A percentile compares a stretch with the other conserved stretches of the same genome.
These are phyloP conservation scores for Galium porrigens DNA, from an alignment of 305 asterid genomes.

Conservation along the genomic window DNA sequence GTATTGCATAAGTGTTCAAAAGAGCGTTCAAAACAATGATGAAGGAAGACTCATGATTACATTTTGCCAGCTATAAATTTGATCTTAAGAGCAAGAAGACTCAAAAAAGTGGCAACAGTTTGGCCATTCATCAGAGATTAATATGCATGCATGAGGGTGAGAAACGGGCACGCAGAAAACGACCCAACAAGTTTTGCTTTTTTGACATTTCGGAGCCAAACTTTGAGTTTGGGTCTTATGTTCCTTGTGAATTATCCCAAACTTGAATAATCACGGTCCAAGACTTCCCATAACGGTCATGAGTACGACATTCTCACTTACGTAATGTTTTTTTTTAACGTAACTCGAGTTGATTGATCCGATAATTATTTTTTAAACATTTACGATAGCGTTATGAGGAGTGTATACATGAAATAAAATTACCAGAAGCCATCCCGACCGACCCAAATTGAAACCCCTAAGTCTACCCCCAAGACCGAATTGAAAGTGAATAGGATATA, in stretches of 20 bases:
- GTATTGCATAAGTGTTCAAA: neutral
- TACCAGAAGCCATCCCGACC: too few relatives aligned
- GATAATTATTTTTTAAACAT: too few relatives aligned
- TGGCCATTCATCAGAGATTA: neutral
- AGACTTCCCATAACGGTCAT: conserved; percentile 9
- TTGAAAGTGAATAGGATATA: neutral
- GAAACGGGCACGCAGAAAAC: conserved; percentile 19
- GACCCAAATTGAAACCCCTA: too few relatives aligned
- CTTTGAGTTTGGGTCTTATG: conserved; percentile 8
- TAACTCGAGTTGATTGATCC: too few relatives aligned
- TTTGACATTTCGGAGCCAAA: conserved; percentile 10
- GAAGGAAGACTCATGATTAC: conserved; percentile 26
- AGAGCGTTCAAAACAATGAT: conserved; percentile 23
- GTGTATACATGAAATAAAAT: too few relatives aligned
- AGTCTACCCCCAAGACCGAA: too few relatives aligned
- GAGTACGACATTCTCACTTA: conserved; percentile 6
- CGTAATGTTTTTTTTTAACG: too few relatives aligned
- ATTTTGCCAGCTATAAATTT: conserved; percentile 16
- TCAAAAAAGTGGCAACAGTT: neutral
- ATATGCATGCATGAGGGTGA: neutral
- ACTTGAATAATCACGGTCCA: neutral
- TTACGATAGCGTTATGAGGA: too few relatives aligned
- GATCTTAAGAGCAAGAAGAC: conserved; percentile 4
- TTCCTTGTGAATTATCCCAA: neutral
- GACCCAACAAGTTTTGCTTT: conserved; percentile 11